phyloP scores from a whole-genome alignment of 805 yeast species.

The Hanseniaspora vineae region DNA sequence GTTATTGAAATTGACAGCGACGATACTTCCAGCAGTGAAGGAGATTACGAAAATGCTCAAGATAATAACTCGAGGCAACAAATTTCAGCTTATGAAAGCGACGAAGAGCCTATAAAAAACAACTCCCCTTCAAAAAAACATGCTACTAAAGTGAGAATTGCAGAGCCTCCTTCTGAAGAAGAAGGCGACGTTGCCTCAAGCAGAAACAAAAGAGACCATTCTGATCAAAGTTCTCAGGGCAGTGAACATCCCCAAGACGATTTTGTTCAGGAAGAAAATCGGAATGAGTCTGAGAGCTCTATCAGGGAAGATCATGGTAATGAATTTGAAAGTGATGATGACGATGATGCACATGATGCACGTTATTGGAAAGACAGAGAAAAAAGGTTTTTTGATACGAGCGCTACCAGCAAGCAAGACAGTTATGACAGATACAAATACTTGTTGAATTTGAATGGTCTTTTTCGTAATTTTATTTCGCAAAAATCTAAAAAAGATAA shows the following conservation, averaged over 20 bases:
- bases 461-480: slow-evolving; percentile 80
- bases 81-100: too few relatives aligned
- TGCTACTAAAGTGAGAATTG: background rate
- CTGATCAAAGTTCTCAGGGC: slow-evolving; percentile 1
- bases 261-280: slow-evolving; percentile 11
- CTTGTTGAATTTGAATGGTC: slow-evolving; percentile 66
- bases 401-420: slow-evolving; percentile 49
- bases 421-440: slow-evolving; percentile 71
- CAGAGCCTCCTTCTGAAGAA: background rate
- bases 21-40: too few relatives aligned
- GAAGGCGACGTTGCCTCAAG: background rate
- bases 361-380: slow-evolving; percentile 29
- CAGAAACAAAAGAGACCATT: too few relatives aligned
- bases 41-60: too few relatives aligned
- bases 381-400: slow-evolving; percentile 34
- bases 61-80: too few relatives aligned
- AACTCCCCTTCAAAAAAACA: too few relatives aligned
- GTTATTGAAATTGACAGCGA: too few relatives aligned
- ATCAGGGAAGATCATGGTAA: too few relatives aligned
- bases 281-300: slow-evolving; percentile 14
- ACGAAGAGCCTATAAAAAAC: too few relatives aligned
- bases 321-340: slow-evolving; percentile 5
- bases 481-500: slow-evolving; percentile 70
- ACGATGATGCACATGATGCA: slow-evolving; percentile 1
- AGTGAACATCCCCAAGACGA: slow-evolving; percentile 12